Base-by-base conservation (phyloP, 2,329 filamentous ascomycete genomes). In the Whalleya microplaca region DNA sequence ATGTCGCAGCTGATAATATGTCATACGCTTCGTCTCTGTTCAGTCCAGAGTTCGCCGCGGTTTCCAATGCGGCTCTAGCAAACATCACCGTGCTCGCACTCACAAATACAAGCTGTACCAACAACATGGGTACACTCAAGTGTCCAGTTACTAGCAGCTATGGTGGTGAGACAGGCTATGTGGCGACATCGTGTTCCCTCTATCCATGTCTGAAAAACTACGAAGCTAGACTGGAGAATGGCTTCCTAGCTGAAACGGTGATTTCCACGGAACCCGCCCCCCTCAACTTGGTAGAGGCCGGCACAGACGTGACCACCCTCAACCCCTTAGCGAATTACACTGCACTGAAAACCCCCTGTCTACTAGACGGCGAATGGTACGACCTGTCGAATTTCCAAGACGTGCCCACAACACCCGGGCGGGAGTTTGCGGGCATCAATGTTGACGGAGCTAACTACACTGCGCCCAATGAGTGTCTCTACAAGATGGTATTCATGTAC, bases 51-150 rank as follows among this genome's bases (percentile, higher is more conserved):
- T 63, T 66, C 23, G 49, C 50, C 9, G 29, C 42, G 21, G 45
- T 55, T 2, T 50, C 59, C 1, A 41, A 49, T 2, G 53, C 47
- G 20, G 43, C 63, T 6, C 41, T 66, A 19, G 51, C 53, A 21
- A 67, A 66, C 43, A 42, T 67, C 19, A 68, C 64, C 23, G 52
- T 64, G n/a, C 45, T 68, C 6, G 18, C 59, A 2, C 23, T 66
- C 12, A 62, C 62, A 10, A 55, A 43, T 2, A 58, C 62, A 3
- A 56, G 60, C 2, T 66, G 64, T 51, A 42, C 57, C n/a, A 50
- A 45, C 12, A 43, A 48, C n/a, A n/a, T 48, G 2, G 51, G 48
- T 19, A 51, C 45, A 3, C 37, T 59, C 27, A 54, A 44, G 16
- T 66, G 64, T 21, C 64, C 64, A 1, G 55, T 66, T 21, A 18